Conservation (phyloP, 495 filamentous ascomycete genomes). For the Chaetomium cochliodes region DNA sequence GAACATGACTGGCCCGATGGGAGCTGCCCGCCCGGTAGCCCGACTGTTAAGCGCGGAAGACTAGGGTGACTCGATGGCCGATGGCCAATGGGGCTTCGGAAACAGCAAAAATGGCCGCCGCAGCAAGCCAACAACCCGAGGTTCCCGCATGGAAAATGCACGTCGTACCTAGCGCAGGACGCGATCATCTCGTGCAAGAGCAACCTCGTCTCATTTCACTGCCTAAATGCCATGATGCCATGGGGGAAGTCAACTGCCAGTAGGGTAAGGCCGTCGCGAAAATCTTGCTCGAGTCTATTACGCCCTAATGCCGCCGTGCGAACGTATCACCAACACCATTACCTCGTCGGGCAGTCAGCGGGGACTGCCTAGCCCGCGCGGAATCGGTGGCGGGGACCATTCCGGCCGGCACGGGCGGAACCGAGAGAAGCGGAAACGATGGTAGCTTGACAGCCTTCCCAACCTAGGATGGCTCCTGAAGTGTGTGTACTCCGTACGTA, state of each 20-base stretch:
- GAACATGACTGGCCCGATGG: slow-evolving; percentile 4
- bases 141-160: slow-evolving; percentile 5
- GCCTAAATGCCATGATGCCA: neutral
- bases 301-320: slow-evolving; percentile 12
- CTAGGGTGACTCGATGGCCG: neutral
- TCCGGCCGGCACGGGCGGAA: too few relatives aligned
- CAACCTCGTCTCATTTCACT: neutral
- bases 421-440: too few relatives aligned
- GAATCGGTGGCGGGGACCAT: too few relatives aligned
- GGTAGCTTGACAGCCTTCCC: too few relatives aligned
- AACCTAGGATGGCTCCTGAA: too few relatives aligned
- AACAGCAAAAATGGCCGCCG: neutral
- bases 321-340: slow-evolving; percentile 12
- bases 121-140: slow-evolving; percentile 7
- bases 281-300: slow-evolving; percentile 6
- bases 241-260: neutral
- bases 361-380: too few relatives aligned
- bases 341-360: neutral
- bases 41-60: slow-evolving; percentile 14
- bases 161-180: neutral
- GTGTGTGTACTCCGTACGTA: too few relatives aligned
- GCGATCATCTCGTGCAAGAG: slow-evolving; percentile 12
- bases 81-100: slow-evolving; percentile 3
- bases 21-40: neutral
- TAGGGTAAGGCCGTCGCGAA: slow-evolving; percentile 1